These are phyloP conservation scores for Backusella westeae DNA, from an alignment of 192 early-diverging fungal genomes.

Conservation along the genomic window DNA sequence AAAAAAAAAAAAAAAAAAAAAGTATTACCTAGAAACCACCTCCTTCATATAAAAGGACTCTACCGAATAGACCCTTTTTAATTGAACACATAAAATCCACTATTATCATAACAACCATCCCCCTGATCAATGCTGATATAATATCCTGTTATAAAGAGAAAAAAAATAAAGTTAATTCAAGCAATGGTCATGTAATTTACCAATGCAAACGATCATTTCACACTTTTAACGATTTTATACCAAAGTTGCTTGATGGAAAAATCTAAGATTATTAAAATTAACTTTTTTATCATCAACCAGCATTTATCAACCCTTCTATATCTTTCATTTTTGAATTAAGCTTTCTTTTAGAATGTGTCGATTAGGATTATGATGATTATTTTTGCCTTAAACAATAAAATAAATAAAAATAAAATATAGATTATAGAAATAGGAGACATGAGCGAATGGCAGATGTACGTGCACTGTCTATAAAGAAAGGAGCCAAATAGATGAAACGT, in stretches of 20 bases:
- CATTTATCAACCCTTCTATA: too few species aligned
- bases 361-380: not conserved
- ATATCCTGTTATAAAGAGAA: not conserved
- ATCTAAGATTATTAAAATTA: not conserved
- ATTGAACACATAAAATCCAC: not conserved
- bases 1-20: not conserved
- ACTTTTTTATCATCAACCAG: not conserved
- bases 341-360: not conserved
- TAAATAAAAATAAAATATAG: not conserved
- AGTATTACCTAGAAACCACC: not conserved
- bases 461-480: not conserved
- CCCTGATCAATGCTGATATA: not conserved
- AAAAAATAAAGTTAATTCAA: not conserved
- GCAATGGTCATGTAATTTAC: not conserved
- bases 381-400: not conserved
- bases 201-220: not conserved
- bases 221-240: not conserved
- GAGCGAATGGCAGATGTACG: not conserved
- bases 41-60: not conserved
- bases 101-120: not conserved
- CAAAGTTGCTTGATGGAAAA: not conserved
- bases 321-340: too few species aligned
- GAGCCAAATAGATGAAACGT: not conserved
- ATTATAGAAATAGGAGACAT: not conserved
- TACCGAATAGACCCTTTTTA: conserved; percentile 3